Conservation (phyloP, 1,284 basidiomycete species). For the Moniliophthora roreri region DNA sequence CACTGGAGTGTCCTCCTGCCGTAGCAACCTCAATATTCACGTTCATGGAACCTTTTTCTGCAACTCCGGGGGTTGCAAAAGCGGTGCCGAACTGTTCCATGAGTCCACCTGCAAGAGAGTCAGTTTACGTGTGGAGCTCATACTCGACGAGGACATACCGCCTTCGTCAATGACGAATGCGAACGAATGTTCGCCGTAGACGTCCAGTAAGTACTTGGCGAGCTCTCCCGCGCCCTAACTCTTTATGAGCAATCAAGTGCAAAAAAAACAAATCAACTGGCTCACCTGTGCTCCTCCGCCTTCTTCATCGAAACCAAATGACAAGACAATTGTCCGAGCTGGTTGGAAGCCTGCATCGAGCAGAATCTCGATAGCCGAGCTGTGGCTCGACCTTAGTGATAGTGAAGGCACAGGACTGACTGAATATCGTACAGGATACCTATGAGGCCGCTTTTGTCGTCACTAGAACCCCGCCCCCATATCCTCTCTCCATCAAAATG, state of each 20-base stretch:
- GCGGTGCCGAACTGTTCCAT: conserved; percentile 36
- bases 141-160: conserved; percentile 34
- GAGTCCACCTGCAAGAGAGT: conserved; percentile 33
- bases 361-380: conserved; percentile 56
- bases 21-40: conserved; percentile 54
- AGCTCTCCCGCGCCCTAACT: conserved; percentile 54
- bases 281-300: conserved; percentile 49
- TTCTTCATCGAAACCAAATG: conserved; percentile 80
- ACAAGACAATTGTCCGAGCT: conserved; percentile 58
- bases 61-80: conserved; percentile 58
- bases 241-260: background rate
- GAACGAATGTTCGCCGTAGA: conserved; percentile 60
- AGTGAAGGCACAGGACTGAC: conserved; percentile 9
- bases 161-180: conserved; percentile 65
- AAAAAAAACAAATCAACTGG: background rate
- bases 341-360: conserved; percentile 55
- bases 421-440: conserved; percentile 41
- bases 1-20: conserved; percentile 69
- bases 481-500: conserved; percentile 57
- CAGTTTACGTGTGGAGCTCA: background rate
- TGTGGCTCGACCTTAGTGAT: conserved; percentile 14
- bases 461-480: conserved; percentile 60
- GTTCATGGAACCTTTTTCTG: conserved; percentile 70
- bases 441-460: conserved; percentile 62
- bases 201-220: conserved; percentile 43